Percentiles rank a stretch among this genome's conserved stretches.
Conservation (phyloP, 2,329 filamentous ascomycete species). For the Colletotrichum lupini region DNA sequence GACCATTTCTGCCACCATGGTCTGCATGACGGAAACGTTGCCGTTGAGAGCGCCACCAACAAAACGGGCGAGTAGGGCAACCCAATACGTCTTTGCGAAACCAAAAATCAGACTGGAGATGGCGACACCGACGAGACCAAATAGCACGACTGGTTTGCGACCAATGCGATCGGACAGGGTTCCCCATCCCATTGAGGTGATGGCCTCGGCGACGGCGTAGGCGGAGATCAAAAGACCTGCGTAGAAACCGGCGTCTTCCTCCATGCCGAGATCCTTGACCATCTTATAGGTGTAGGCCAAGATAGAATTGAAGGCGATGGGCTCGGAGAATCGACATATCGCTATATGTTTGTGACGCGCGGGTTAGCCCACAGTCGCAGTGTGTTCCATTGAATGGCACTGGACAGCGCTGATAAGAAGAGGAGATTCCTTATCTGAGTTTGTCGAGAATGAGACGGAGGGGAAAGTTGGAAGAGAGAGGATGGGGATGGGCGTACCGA, state of each 20-base stretch:
- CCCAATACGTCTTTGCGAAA: slow-evolving; percentile 53
- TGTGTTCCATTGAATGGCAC: too few relatives aligned
- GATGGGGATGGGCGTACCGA: slow-evolving; percentile 16
- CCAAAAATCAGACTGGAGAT: slow-evolving; percentile 55
- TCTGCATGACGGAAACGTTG: slow-evolving; percentile 54
- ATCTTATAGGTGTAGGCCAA: slow-evolving; percentile 56
- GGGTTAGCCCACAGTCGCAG: slow-evolving; percentile 11
- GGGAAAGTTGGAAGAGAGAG: neutral
- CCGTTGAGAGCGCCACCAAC: slow-evolving; percentile 53
- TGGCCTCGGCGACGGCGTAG: slow-evolving; percentile 55
- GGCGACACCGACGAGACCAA: slow-evolving; percentile 45
- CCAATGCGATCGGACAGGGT: slow-evolving; percentile 53
- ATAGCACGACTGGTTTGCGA: slow-evolving; percentile 44
- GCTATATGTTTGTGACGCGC: slow-evolving; percentile 40
- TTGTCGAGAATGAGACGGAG: neutral
- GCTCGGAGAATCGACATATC: slow-evolving; percentile 58
- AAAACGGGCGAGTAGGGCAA: slow-evolving; percentile 53
- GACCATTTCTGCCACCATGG: slow-evolving; percentile 55
- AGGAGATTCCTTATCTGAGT: neutral
- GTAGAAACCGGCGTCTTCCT: slow-evolving; percentile 58
- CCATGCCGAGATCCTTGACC: slow-evolving; percentile 50
- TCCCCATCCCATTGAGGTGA: slow-evolving; percentile 56
- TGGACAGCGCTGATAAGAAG: neutral
- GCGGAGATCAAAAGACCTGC: slow-evolving; percentile 59
- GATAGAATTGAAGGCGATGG: slow-evolving; percentile 58